Base-by-base conservation (phyloP, 305 asterid genomes). In the Salvia sclarea region DNA sequence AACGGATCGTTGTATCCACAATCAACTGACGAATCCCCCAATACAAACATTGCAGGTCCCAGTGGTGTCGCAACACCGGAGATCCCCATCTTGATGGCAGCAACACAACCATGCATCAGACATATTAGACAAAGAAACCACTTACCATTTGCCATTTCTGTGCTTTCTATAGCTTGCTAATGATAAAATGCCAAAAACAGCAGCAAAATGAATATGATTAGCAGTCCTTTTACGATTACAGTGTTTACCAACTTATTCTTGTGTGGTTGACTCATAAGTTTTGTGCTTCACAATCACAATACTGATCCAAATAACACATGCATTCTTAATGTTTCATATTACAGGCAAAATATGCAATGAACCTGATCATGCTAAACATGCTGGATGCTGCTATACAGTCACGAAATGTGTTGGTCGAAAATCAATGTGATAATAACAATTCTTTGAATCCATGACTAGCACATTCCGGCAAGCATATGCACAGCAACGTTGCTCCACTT, bases 381-480 rank as follows among this genome's bases (percentile, higher is more conserved):
- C 40, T 21, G 33, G 40, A 9, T 45, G 21, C 53, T 16, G 11
- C 55, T 37, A 49, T 8, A 35, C 43, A 37, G n/a, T 37, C 43
- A 37, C 13, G 38, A 35, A 33, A 21, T 22, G 41, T 16, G 25
- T 43, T 6, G 28, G 18, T 68, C 53, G 13, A 37, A 44, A 54
- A 52, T 70, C 45, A 64, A 56, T 31, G 54, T 56, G 73, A 50
- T 76, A 71, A 64, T 8, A 92, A 75, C 80, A 82, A 43, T 31
- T 81, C 85, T 33, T 56, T 76, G 44, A 92, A 90, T 41, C 69
- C 81, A 25, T 64, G 38, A 30, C 83, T 81, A 53, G 90, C 98
- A 69, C 69, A 80, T 69, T 88, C 93, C 2, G 97, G 97, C 86
- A 92, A 77, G 83, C 98, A 92, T 65, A 92, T 82, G 72, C 98